Evolutionary conservation across 2,329 filamentous ascomycete species (phyloP).

Genomic region (Botrytis squamosa): DNA sequence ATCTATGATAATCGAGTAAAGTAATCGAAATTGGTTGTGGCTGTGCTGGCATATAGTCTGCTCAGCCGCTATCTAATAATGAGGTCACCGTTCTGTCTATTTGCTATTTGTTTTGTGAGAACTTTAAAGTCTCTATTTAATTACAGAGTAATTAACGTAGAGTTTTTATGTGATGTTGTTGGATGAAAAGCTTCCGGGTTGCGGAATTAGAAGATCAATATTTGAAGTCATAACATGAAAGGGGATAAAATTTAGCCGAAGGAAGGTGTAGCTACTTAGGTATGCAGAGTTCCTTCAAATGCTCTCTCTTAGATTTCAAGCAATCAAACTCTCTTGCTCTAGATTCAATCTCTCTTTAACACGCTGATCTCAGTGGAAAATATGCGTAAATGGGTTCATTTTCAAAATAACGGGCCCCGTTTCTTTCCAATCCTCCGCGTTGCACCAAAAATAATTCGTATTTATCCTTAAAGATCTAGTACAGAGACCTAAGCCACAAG

Average conservation of each 20-base stretch:
- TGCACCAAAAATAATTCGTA: background rate
- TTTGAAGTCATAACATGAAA: background rate
- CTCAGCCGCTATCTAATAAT: no score
- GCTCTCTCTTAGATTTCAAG: background rate
- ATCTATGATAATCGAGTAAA: no score
- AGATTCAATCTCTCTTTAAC: accelerated
- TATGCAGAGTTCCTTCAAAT: background rate
- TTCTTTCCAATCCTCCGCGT: background rate
- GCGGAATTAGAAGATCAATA: background rate
- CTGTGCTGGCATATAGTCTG: background rate
- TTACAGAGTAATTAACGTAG: background rate
- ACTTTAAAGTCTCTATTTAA: background rate
- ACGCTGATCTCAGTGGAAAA: background rate
- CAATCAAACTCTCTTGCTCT: background rate
- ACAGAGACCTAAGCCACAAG: background rate
- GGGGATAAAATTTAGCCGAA: background rate
- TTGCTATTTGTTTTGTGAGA: background rate
- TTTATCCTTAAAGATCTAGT: background rate
- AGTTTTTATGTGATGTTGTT: background rate
- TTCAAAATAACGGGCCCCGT: accelerated
- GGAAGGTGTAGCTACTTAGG: no score
- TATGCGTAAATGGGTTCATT: accelerated
- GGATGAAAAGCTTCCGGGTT: background rate
- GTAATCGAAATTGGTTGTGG: no score
- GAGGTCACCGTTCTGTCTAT: background rate